Evolutionary conservation across 768 basidiomycete species (phyloP).

Genomic region (Scleroderma bovista): DNA sequence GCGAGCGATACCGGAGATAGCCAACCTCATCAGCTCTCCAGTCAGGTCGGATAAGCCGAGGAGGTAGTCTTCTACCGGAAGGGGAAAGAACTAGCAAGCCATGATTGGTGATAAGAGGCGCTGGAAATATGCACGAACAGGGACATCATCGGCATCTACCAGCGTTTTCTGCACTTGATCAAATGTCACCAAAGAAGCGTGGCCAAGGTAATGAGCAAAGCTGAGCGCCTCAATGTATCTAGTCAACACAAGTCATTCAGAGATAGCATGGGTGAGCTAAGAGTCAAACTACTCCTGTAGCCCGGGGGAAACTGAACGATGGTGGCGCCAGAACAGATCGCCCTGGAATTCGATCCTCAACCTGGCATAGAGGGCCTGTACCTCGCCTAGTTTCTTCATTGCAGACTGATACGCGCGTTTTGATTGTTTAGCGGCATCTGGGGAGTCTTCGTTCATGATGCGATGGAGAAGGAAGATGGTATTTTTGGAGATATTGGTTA

Average conservation of each 20-base stretch:
- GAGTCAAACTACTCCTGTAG: constrained; percentile 59
- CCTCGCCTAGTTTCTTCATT: constrained; percentile 58
- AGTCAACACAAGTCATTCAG: constrained; percentile 13
- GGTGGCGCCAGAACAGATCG: constrained; percentile 73
- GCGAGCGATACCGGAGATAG: constrained; percentile 74
- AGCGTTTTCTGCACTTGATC: constrained; percentile 62
- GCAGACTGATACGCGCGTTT: constrained; percentile 46
- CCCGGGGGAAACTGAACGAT: constrained; percentile 69
- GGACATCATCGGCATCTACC: constrained; percentile 51
- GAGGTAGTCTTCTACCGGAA: constrained; percentile 80
- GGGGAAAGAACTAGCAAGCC: constrained; percentile 58
- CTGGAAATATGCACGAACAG: constrained; percentile 43
- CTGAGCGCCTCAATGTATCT: constrained; percentile 88
- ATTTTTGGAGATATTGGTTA: constrained; percentile 90
- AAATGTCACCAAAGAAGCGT: constrained; percentile 61
- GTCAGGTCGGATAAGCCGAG: constrained; percentile 92
- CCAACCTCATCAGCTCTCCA: constrained; percentile 94
- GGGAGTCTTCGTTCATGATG: constrained; percentile 41
- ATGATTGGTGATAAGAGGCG: constrained; percentile 1
- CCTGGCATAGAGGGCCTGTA: constrained; percentile 56
- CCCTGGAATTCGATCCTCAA: constrained; percentile 59
- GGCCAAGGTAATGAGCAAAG: constrained; percentile 80
- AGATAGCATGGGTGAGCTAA: not conserved
- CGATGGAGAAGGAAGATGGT: constrained; percentile 91
- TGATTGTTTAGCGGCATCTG: constrained; percentile 23